Percentiles rank a stretch among this genome's conserved stretches.
Evolutionary conservation across 495 filamentous ascomycete species (phyloP).

Genomic region (Penicillium macrosclerotiorum): DNA sequence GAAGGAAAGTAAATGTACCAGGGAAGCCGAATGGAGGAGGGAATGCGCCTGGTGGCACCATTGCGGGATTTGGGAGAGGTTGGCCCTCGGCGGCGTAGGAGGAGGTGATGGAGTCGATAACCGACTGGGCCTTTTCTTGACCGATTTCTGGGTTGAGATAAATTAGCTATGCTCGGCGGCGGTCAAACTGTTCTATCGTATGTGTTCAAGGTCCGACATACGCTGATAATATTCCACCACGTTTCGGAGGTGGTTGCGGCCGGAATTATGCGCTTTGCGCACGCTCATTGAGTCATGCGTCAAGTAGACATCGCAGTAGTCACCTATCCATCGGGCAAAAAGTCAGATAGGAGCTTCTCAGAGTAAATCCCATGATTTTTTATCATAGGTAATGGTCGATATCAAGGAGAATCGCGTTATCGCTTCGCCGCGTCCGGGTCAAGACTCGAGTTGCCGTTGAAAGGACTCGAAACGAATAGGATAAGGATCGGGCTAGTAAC

Average conservation of each 20-base stretch:
- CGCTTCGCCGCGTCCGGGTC: conserved; percentile 10
- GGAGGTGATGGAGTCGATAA: conserved; percentile 94
- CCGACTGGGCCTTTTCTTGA: conserved; percentile 95
- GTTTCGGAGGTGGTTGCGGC: conserved; percentile 93
- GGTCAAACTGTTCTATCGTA: too few species aligned
- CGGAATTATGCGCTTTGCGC: conserved; percentile 95
- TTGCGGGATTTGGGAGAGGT: conserved; percentile 76
- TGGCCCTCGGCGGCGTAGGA: conserved; percentile 95
- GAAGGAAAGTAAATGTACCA: conserved; percentile 34
- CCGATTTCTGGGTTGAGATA: conserved; percentile 71
- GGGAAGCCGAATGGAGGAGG: conserved; percentile 57
- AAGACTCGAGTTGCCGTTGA: conserved; percentile 7
- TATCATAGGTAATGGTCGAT: background rate
- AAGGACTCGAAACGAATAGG: background rate
- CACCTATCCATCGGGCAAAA: conserved; percentile 57
- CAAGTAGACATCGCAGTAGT: conserved; percentile 99
- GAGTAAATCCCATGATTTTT: too few species aligned
- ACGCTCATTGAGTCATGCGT: conserved; percentile 99
- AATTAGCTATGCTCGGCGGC: conserved; percentile 9
- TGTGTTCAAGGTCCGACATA: conserved; percentile 36
- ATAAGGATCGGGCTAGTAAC: conserved; percentile 17
- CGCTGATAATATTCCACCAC: conserved; percentile 98
- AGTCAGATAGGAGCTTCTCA: conserved; percentile 8
- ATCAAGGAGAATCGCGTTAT: conserved; percentile 1
- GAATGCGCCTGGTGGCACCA: conserved; percentile 52